Base-by-base conservation (phyloP, 1,284 basidiomycete genomes). In the Naganishia cerealis region DNA sequence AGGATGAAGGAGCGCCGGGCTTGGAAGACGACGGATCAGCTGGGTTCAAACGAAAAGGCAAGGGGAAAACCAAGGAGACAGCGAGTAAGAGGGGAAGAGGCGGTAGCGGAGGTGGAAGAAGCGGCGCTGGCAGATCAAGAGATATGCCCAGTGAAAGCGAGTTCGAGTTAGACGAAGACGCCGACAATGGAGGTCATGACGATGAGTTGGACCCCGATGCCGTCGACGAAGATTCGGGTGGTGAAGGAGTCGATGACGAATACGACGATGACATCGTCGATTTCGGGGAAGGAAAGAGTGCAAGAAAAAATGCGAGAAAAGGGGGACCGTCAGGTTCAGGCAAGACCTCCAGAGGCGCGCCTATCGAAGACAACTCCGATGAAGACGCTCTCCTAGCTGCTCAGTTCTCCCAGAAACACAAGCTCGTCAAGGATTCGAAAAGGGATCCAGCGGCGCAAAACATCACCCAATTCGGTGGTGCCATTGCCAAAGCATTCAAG, bases 101-200 rank as follows among this genome's bases (percentile, higher is more conserved):
- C 21, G 16, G 29, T 3, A 54, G 61, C 26, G 39, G n/a, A 50
- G n/a, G n/a, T 13, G 46, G 46, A 13, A 50, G 24, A 50, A 50
- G 46, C 46, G n/a, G 46, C 9, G 24, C 38, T 16, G 61, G 50
- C 13, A 46, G 61, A 1, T 63, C 61, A 0, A 50, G 61, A 18
- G 61, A 54, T 33, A 33, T 33, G n/a, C 50, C 61, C 21, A 54
- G 50, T 24, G 61, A 63, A 52, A 63, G 61, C 38, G 61, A 63
- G 43, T 63, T 63, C 61, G 61, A 63, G 61, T 33, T 63, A 36
- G 61, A 56, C n/a, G 52, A 67, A 13, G 58, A 62, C 12, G 57
- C 58, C 24, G 66, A 61, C 5, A 40, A 56, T 10, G 29, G 46
- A 18, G 57, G 10, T 8, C 29, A 62, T 12, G 66, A 67, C 18